Conservation (phyloP, 345 rosid species). For the Linum trigynum region DNA sequence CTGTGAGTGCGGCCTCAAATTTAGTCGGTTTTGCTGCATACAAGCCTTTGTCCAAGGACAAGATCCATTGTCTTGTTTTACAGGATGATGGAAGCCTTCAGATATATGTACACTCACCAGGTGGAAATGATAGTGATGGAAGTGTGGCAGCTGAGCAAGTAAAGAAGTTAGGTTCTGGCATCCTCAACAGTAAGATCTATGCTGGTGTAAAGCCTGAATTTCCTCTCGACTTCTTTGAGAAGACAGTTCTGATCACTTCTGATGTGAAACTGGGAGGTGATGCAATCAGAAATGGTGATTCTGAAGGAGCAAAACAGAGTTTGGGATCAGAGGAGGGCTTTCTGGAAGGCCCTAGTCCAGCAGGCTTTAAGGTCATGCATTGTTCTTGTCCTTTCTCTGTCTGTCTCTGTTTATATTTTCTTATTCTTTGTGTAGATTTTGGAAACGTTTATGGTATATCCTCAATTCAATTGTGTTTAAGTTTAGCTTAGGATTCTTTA, state of each 20-base stretch:
- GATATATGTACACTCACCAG: slow-evolving; percentile 63
- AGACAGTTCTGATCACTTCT: slow-evolving; percentile 76
- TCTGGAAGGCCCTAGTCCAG: slow-evolving; percentile 73
- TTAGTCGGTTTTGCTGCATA: slow-evolving; percentile 89
- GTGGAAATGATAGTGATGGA: slow-evolving; percentile 51
- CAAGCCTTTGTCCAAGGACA: slow-evolving; percentile 90
- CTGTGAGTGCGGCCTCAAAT: slow-evolving; percentile 64
- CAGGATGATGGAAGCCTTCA: slow-evolving; percentile 99
- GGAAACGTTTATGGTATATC: neutral
- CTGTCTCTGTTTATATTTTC: too few species aligned
- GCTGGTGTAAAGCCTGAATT: slow-evolving; percentile 80
- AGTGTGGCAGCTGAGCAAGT: slow-evolving; percentile 72
- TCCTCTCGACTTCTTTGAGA: slow-evolving; percentile 97
- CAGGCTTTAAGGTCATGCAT: slow-evolving; percentile 75
- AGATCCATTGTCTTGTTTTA: slow-evolving; percentile 82
- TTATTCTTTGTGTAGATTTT: neutral
- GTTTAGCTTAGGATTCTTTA: too few species aligned
- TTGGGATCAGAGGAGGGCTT: slow-evolving; percentile 90
- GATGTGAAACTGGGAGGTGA: slow-evolving; percentile 91
- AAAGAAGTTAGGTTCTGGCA: slow-evolving; percentile 74
- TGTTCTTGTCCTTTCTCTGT: neutral
- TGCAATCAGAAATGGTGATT: slow-evolving; percentile 85
- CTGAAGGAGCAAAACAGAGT: slow-evolving; percentile 86
- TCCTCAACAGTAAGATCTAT: slow-evolving; percentile 72
- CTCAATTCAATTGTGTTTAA: neutral